Conservation (phyloP, 2,329 filamentous ascomycete genomes). For the Exophiala dermatitidis region DNA sequence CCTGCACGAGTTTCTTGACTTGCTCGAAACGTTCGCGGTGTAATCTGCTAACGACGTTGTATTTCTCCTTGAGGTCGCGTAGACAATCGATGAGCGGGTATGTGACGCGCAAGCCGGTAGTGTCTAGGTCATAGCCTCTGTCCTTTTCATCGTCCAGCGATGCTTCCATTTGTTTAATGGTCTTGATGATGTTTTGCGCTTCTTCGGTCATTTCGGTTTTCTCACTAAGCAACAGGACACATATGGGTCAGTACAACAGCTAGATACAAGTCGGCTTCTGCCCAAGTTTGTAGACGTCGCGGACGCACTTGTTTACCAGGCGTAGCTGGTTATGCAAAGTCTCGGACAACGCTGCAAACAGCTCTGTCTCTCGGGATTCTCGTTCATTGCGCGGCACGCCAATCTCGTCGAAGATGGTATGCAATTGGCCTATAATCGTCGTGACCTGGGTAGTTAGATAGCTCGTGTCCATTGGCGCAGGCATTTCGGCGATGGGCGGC, state of each 20-base stretch:
- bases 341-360: slow-evolving; percentile 86
- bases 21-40: slow-evolving; percentile 92
- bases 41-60: slow-evolving; percentile 67
- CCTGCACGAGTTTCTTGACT: slow-evolving; percentile 89
- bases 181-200: slow-evolving; percentile 73
- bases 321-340: slow-evolving; percentile 86
- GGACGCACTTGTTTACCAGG: slow-evolving; percentile 60
- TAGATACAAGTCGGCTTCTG: slow-evolving; percentile 1
- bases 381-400: slow-evolving; percentile 91
- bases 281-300: background rate
- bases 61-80: slow-evolving; percentile 74
- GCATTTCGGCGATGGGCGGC: slow-evolving; percentile 15
- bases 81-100: slow-evolving; percentile 78
- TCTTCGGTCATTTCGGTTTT: slow-evolving; percentile 89
- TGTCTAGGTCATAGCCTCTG: slow-evolving; percentile 57
- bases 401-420: slow-evolving; percentile 94
- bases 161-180: slow-evolving; percentile 87
- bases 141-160: slow-evolving; percentile 72
- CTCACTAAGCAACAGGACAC: slow-evolving; percentile 47
- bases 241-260: too few relatives aligned
- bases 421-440: slow-evolving; percentile 84
- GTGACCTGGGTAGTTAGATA: slow-evolving; percentile 94
- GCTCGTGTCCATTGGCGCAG: slow-evolving; percentile 68
- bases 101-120: slow-evolving; percentile 66
- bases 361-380: slow-evolving; percentile 81